Evolutionary conservation across 2,329 filamentous ascomycete genomes (phyloP).

Genomic region (Aspergillus unguis): DNA sequence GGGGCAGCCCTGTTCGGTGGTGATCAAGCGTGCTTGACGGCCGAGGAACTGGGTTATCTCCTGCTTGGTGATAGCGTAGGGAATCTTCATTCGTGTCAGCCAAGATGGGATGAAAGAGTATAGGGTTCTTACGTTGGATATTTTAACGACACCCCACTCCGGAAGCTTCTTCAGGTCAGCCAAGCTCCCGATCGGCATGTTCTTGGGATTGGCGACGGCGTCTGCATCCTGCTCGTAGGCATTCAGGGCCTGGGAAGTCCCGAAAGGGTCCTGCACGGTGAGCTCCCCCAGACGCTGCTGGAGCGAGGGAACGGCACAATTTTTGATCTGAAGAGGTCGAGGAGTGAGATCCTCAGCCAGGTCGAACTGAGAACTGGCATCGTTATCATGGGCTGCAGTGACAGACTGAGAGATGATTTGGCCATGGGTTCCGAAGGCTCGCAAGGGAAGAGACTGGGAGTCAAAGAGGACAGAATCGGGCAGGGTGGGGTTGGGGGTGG

Average conservation of each 20-base stretch:
- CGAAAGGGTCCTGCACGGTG: background rate
- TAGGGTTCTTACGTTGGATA: slow-evolving; percentile 33
- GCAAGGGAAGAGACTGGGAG: too few species aligned
- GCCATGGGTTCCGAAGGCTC: too few species aligned
- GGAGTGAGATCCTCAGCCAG: background rate
- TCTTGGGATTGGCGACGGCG: slow-evolving; percentile 15
- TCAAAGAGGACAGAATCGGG: too few species aligned
- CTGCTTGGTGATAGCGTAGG: slow-evolving; percentile 48
- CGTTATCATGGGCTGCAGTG: too few species aligned
- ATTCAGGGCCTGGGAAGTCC: background rate
- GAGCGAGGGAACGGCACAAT: background rate
- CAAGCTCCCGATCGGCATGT: slow-evolving; percentile 30
- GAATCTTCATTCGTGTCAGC: slow-evolving; percentile 38
- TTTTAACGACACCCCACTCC: slow-evolving; percentile 32
- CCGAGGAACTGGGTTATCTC: slow-evolving; percentile 50
- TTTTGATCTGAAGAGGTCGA: background rate
- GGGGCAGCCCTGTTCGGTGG: slow-evolving; percentile 39
- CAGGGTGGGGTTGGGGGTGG: too few species aligned
- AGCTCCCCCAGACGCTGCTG: slow-evolving; percentile 2
- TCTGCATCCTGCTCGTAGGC: slow-evolving; percentile 10
- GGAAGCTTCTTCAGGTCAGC: slow-evolving; percentile 20
- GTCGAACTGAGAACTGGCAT: background rate
- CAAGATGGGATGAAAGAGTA: background rate
- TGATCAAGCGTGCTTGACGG: slow-evolving; percentile 40
- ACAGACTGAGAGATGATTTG: too few species aligned